Percentiles rank a stretch among this genome's conserved stretches.
These are phyloP conservation scores for Ananas comosus DNA, from an alignment of 176 grass and related monocot species.

Conservation along the genomic window DNA sequence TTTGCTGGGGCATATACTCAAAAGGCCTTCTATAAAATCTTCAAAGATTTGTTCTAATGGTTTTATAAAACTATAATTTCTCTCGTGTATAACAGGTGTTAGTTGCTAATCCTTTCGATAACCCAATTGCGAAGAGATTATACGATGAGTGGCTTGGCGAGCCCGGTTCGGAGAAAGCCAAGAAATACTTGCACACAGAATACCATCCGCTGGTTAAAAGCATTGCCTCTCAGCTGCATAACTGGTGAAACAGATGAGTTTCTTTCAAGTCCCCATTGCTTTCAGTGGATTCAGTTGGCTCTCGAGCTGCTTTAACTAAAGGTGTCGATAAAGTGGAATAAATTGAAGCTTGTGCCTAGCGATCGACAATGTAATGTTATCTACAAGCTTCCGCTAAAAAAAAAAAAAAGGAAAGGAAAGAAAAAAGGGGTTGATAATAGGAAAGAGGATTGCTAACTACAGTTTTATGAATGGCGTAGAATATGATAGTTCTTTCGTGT, in stretches of 20 bases:
- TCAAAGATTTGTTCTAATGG: not conserved
- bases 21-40: not conserved
- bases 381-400: too few species aligned
- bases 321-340: too few species aligned
- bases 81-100: conserved; percentile 37
- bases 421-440: too few species aligned
- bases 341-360: too few species aligned
- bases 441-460: too few species aligned
- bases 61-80: not conserved
- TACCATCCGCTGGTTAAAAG: conserved; percentile 88
- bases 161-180: conserved; percentile 86
- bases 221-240: conserved; percentile 68
- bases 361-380: too few species aligned
- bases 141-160: conserved; percentile 81
- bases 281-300: conserved; percentile 9
- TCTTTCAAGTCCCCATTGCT: conserved; percentile 6
- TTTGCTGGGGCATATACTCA: not conserved
- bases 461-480: too few species aligned
- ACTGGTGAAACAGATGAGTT: conserved; percentile 44
- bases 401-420: too few species aligned
- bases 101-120: conserved; percentile 49
- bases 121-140: conserved; percentile 54
- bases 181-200: conserved; percentile 61
- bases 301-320: too few species aligned
- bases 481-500: too few species aligned